phyloP scores from a whole-genome alignment of 2,329 filamentous ascomycete genomes.

The Cladophialophora yegresii region DNA sequence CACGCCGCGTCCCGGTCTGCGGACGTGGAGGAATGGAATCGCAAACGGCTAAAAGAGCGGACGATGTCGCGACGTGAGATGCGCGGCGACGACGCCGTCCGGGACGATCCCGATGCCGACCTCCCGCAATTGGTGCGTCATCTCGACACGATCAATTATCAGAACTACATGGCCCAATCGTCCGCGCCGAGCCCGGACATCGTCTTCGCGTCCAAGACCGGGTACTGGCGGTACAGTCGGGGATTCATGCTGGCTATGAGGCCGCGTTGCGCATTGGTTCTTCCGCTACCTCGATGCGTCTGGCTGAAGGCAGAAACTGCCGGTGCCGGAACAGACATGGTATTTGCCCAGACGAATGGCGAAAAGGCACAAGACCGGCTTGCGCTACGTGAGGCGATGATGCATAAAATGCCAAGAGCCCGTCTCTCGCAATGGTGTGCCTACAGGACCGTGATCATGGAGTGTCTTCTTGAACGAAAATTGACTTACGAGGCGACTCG shows the following conservation, averaged over 20 bases:
- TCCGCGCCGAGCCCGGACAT: conserved; percentile 29
- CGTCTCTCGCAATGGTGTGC: conserved; percentile 19
- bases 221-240: conserved; percentile 33
- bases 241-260: conserved; percentile 27
- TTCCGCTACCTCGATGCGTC: background rate
- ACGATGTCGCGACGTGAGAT: conserved; percentile 36
- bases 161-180: conserved; percentile 26
- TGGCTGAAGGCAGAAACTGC: background rate
- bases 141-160: conserved; percentile 36
- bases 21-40: conserved; percentile 36
- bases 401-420: conserved; percentile 10
- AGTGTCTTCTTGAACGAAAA: conserved; percentile 19
- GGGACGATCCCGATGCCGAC: conserved; percentile 33
- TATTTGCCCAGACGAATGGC: conserved; percentile 22
- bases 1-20: conserved; percentile 31
- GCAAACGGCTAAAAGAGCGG: conserved; percentile 25
- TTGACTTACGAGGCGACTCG: conserved; percentile 14
- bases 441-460: conserved; percentile 18
- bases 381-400: background rate
- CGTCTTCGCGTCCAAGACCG: conserved; percentile 35
- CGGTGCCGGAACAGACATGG: conserved; percentile 10
- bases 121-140: conserved; percentile 33
- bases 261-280: conserved; percentile 10
- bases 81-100: conserved; percentile 34
- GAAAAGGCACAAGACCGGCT: conserved; percentile 18